Evolutionary conservation across 345 rosid species (phyloP).

Genomic region (Brassica cretica): DNA sequence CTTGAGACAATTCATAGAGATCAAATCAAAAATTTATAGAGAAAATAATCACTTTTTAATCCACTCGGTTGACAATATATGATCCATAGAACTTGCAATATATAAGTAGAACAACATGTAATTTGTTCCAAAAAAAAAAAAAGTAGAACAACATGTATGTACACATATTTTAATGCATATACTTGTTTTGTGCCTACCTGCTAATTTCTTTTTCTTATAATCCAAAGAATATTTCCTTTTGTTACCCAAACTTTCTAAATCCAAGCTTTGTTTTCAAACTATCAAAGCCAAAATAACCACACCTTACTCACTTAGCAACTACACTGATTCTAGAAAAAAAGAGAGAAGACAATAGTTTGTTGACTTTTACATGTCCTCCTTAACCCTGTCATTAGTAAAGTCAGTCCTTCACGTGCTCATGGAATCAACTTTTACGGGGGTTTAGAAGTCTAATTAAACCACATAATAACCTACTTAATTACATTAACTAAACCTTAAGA

Average conservation of each 20-base stretch:
- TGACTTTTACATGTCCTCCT: constrained; percentile 26
- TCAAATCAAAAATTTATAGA: constrained; percentile 16
- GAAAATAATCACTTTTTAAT: constrained; percentile 7
- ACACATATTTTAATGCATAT: neutral
- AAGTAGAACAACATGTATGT: neutral
- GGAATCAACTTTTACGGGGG: constrained; percentile 16
- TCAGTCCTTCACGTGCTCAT: constrained; percentile 35
- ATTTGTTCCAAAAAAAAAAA: too few relatives aligned
- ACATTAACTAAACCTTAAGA: neutral
- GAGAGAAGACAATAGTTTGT: neutral
- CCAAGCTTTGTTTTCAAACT: constrained; percentile 3
- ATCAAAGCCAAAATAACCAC: constrained; percentile 17
- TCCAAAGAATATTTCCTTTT: neutral
- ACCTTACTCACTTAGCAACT: constrained; percentile 10
- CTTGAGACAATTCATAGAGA: constrained; percentile 35
- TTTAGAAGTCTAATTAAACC: constrained; percentile 21
- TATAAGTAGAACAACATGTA: neutral
- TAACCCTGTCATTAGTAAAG: constrained; percentile 21
- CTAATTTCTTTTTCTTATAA: neutral
- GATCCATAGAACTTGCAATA: neutral
- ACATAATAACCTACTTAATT: constrained; percentile 2
- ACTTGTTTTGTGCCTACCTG: neutral
- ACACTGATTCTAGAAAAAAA: constrained; percentile 25
- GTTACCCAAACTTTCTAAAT: neutral
- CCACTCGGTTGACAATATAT: neutral